These are phyloP conservation scores for Corynascus novoguineensis DNA, from an alignment of 495 filamentous ascomycete genomes.

Conservation along the genomic window DNA sequence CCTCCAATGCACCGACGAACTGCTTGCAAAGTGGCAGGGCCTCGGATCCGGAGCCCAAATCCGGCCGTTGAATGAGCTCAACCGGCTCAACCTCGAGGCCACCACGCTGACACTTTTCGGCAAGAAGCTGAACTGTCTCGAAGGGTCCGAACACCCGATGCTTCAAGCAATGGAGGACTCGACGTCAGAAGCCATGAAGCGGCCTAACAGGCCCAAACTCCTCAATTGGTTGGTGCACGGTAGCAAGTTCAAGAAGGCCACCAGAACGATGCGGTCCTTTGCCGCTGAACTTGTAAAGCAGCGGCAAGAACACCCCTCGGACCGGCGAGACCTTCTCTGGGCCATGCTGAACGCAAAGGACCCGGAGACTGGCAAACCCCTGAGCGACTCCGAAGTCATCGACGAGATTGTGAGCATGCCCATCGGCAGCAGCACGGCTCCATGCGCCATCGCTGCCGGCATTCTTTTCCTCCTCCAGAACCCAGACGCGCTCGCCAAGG, in stretches of 20 bases:
- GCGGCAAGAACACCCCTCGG: constrained; percentile 51
- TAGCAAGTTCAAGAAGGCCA: constrained; percentile 52
- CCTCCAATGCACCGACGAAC: constrained; percentile 58
- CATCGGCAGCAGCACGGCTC: constrained; percentile 42
- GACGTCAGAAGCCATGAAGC: constrained; percentile 53
- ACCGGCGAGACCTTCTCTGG: constrained; percentile 64
- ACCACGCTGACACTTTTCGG: constrained; percentile 59
- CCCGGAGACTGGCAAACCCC: constrained; percentile 54
- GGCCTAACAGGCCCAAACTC: constrained; percentile 50
- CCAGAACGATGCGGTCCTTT: constrained; percentile 46
- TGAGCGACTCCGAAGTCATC: constrained; percentile 56
- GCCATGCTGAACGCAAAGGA: constrained; percentile 60
- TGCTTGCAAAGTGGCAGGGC: constrained; percentile 64
- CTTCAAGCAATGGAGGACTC: constrained; percentile 59
- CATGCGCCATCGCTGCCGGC: constrained; percentile 47
- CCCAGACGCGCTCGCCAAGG: constrained; percentile 52
- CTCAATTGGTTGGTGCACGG: constrained; percentile 50
- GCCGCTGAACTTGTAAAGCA: constrained; percentile 54
- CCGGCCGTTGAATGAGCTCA: constrained; percentile 58
- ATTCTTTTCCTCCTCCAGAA: constrained; percentile 60
- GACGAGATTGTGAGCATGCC: constrained; percentile 63
- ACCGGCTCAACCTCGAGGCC: constrained; percentile 63
- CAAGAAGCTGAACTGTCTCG: constrained; percentile 62
- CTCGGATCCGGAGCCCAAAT: constrained; percentile 49
- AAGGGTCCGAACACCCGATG: constrained; percentile 56